Evolutionary conservation across 192 early-diverging fungal species (phyloP).

Genomic region (Hyaloraphidium curvatum): DNA sequence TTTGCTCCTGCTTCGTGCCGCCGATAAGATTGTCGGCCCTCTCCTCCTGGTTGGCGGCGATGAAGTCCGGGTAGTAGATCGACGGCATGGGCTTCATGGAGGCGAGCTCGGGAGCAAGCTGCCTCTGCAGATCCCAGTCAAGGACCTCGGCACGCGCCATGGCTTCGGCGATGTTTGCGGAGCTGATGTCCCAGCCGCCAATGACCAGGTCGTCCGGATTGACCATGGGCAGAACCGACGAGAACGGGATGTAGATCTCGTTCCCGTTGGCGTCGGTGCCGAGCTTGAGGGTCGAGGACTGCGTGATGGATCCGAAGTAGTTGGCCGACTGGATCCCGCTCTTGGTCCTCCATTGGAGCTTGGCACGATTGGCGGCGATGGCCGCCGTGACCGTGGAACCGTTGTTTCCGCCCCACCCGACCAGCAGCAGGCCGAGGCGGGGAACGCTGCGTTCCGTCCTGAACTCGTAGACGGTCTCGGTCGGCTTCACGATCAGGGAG

Average conservation of each 20-base stretch:
- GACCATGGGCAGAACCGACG: slow-evolving; percentile 84
- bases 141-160: slow-evolving; percentile 94
- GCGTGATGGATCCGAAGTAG: slow-evolving; percentile 94
- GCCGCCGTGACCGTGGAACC: slow-evolving; percentile 92
- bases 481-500: slow-evolving; percentile 56
- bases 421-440: slow-evolving; percentile 83
- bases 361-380: slow-evolving; percentile 80
- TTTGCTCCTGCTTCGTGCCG: slow-evolving; percentile 72
- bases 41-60: slow-evolving; percentile 95
- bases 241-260: slow-evolving; percentile 88
- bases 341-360: slow-evolving; percentile 83
- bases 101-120: slow-evolving; percentile 62
- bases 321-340: slow-evolving; percentile 78
- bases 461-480: slow-evolving; percentile 76
- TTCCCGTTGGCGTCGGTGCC: slow-evolving; percentile 57
- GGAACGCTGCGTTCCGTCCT: slow-evolving; percentile 66
- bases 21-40: slow-evolving; percentile 82
- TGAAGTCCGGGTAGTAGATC: slow-evolving; percentile 98
- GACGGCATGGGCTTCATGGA: slow-evolving; percentile 74
- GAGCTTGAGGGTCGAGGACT: slow-evolving; percentile 89
- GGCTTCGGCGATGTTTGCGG: slow-evolving; percentile 63
- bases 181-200: slow-evolving; percentile 96
- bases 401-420: slow-evolving; percentile 99
- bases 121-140: slow-evolving; percentile 89
- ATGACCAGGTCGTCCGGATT: slow-evolving; percentile 92